Conservation (phyloP, 768 basidiomycete species). For the Leccinellum albellum region DNA sequence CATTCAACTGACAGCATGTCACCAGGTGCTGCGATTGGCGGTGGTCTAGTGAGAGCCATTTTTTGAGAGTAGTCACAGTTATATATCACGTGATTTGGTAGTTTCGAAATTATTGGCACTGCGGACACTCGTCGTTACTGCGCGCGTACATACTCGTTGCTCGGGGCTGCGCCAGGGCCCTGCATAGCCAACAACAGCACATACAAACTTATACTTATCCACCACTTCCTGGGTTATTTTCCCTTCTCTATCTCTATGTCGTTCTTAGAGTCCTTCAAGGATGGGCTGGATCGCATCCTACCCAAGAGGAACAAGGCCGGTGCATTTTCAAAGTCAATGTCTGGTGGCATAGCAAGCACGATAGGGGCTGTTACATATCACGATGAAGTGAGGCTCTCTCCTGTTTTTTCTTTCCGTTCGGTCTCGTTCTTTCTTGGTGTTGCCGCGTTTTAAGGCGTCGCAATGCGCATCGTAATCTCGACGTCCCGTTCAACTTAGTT, state of each 20-base stretch:
- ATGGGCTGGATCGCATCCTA: constrained; percentile 30
- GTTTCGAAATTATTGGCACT: not conserved
- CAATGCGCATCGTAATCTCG: constrained; percentile 19
- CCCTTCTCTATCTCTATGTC: constrained; percentile 17
- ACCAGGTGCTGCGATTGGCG: constrained; percentile 48
- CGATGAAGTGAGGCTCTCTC: constrained; percentile 60
- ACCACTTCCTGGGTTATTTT: not conserved
- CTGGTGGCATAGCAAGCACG: constrained; percentile 56
- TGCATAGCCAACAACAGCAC: constrained; percentile 11
- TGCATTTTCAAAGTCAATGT: constrained; percentile 33
- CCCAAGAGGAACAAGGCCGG: constrained; percentile 16
- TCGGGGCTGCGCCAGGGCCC: not conserved
- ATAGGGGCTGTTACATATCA: constrained; percentile 60
- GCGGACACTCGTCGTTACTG: not conserved
- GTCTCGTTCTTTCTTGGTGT: not conserved
- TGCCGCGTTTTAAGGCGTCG: constrained; percentile 17
- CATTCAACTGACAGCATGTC: not conserved
- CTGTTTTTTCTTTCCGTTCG: not conserved
- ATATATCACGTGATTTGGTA: constrained; percentile 23
- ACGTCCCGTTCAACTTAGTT: constrained; percentile 19
- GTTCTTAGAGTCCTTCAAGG: constrained; percentile 27
- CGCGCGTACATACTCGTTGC: not conserved
- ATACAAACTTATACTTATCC: constrained; percentile 1
- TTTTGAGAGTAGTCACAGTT: constrained; percentile 29
- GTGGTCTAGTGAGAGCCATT: constrained; percentile 47